phyloP scores from a whole-genome alignment of 495 filamentous ascomycete genomes.

The Hypomontagnella monticulosa region DNA sequence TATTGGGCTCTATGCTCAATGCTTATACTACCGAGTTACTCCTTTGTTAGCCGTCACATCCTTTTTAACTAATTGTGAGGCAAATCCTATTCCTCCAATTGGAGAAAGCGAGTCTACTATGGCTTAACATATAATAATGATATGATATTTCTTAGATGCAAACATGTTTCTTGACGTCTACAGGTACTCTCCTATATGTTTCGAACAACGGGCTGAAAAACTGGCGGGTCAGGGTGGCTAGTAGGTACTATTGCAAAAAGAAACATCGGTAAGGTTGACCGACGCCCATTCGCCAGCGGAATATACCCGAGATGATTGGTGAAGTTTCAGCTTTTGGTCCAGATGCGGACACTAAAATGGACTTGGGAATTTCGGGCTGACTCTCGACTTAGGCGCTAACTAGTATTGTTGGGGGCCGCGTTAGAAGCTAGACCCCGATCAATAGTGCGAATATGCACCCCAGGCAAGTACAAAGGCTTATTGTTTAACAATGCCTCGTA shows the following conservation, averaged over 20 bases:
- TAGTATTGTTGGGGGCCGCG: slow-evolving; percentile 3
- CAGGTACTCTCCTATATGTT: neutral
- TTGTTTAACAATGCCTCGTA: slow-evolving; percentile 13
- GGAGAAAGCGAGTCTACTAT: too few relatives aligned
- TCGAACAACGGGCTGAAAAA: neutral
- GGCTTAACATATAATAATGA: too few relatives aligned
- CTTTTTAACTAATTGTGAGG: too few relatives aligned
- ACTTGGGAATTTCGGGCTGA: slow-evolving; percentile 5
- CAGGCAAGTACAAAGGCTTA: slow-evolving; percentile 9
- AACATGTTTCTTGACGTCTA: too few relatives aligned
- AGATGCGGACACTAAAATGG: slow-evolving; percentile 5
- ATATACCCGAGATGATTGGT: slow-evolving; percentile 18
- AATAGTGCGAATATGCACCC: neutral
- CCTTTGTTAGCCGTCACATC: neutral
- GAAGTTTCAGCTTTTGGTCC: slow-evolving; percentile 22
- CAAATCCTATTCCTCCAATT: too few relatives aligned
- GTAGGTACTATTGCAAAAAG: slow-evolving; percentile 14
- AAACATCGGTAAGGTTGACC: slow-evolving; percentile 3
- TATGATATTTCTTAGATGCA: too few relatives aligned
- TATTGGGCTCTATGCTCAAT: neutral
- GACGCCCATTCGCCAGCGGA: neutral
- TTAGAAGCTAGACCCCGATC: neutral
- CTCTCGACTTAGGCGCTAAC: slow-evolving; percentile 8
- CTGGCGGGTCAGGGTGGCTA: slow-evolving; percentile 10
- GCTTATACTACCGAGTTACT: neutral